Evolutionary conservation across 2,329 filamentous ascomycete genomes (phyloP), one percentile per base, ranked within the genome.

Genomic region (Tetracladium maxilliforme): DNA sequence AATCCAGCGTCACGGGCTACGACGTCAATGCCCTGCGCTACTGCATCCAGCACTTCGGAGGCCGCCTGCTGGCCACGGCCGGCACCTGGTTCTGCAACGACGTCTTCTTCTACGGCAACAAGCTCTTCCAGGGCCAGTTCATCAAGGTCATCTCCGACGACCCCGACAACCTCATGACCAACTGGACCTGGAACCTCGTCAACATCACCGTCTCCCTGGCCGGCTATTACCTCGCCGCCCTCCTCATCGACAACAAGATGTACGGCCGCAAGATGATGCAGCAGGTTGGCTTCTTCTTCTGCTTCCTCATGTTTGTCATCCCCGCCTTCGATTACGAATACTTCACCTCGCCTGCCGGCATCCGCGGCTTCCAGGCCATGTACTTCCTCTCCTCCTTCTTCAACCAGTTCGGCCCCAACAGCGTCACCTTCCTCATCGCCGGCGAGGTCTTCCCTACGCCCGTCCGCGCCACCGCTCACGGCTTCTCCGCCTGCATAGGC

Each of bases 101-200:
- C 45, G 78, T 95, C 37, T 94, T 95, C 66, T 95, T 95, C 63
- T 95, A 95, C 59, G 87, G 87, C 40, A 94, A 93, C 75, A 94
- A 93, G 66, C 75, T 94, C 27, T 94, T 94, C 68, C 86, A 93
- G 56, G 70, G 68, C 33, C 70, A 87, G 47, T 94, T 94, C 56
- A 93, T 94, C 54, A 60, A 58, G 16, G 78, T 90, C 44, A 75
- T 94, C 38, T 79, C 74, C 27, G 64, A 71, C 26, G 54, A 65
- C 36, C 67, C 70, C 34, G 54, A 60, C 18, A 83, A 79, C 6
- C 69, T 94, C 47, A 79, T 93, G 70, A 75, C 74, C 17, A 75
- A 67, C 32, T 95, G 87, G 87, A 61, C 82, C 23, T 95, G 84
- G 76, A 93, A 90, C 56, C 53, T 95, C 47, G 65, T 84, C 62